Evolutionary conservation across 108 stramenopile species (phyloP).

Genomic region (Conticribra guillardii): DNA sequence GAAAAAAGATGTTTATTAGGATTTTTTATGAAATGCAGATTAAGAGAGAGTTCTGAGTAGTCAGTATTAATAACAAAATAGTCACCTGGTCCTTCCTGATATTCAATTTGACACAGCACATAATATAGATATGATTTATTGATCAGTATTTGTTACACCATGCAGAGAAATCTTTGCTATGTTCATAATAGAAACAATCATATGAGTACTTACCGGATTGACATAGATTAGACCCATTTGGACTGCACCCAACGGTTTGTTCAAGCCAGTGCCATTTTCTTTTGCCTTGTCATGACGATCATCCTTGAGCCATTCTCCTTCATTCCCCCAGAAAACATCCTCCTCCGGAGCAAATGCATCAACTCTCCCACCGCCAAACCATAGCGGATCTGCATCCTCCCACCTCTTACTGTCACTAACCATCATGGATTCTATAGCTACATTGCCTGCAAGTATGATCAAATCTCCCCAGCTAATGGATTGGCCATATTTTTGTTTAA

Average conservation of each 20-base stretch:
- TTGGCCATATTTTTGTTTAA: conserved; percentile 78
- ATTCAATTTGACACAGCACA: neutral
- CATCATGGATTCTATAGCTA: conserved; percentile 75
- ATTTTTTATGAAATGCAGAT: too few relatives aligned
- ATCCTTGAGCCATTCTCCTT: conserved; percentile 67
- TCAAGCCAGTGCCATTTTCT: conserved; percentile 33
- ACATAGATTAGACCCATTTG: conserved; percentile 88
- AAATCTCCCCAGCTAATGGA: conserved; percentile 75
- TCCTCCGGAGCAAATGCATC: conserved; percentile 75
- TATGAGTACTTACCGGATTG: conserved; percentile 53
- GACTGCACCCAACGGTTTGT: conserved; percentile 74
- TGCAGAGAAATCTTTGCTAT: too few relatives aligned
- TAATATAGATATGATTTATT: too few relatives aligned
- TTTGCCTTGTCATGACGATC: conserved; percentile 42
- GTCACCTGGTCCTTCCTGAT: conserved; percentile 70
- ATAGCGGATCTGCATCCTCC: conserved; percentile 60
- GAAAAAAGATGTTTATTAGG: too few relatives aligned
- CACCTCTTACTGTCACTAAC: conserved; percentile 5
- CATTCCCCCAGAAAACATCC: conserved; percentile 80
- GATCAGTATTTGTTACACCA: too few relatives aligned
- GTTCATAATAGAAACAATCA: neutral
- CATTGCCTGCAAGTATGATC: conserved; percentile 84
- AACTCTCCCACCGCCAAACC: conserved; percentile 70
- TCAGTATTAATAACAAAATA: too few relatives aligned
- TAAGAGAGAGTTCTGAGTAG: too few relatives aligned